Conservation (phyloP, 176 grass and related monocot genomes). For the Zea luxurians region DNA sequence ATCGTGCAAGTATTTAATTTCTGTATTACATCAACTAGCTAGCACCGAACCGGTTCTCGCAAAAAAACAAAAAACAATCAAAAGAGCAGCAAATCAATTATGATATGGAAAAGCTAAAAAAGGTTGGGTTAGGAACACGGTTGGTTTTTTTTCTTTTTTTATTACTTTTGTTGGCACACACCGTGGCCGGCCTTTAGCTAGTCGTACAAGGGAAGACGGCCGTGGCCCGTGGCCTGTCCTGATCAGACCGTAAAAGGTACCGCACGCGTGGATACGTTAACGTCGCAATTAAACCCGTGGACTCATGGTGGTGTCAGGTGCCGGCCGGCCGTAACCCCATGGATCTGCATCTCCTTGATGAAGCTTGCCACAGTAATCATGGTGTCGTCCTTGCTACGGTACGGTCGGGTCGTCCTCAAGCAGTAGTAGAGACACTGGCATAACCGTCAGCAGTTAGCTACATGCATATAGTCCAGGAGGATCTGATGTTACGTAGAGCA, state of each 20-base stretch:
- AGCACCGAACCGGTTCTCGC: conserved; percentile 2
- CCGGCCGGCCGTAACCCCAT: background rate
- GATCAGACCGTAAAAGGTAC: background rate
- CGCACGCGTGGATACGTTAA: background rate
- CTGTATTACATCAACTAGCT: background rate
- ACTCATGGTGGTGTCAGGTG: background rate
- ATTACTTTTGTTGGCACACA: background rate
- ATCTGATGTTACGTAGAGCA: background rate
- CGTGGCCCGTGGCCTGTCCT: background rate
- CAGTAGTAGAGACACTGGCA: background rate
- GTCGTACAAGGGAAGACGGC: background rate
- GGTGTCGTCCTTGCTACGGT: background rate
- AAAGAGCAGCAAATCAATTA: conserved; percentile 1
- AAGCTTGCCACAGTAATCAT: background rate
- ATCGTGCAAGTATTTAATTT: conserved; percentile 38
- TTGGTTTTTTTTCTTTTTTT: conserved; percentile 34
- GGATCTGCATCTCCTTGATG: too few relatives aligned
- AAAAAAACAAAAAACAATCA: background rate
- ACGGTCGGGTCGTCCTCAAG: background rate
- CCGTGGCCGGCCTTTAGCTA: background rate
- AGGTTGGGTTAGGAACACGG: background rate
- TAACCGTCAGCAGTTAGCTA: background rate
- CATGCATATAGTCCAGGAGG: background rate
- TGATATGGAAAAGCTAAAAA: conserved; percentile 6
- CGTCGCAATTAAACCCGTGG: background rate